Conservation (phyloP, 148 eudicot genomes). For the Vaccinium myrtillus region DNA sequence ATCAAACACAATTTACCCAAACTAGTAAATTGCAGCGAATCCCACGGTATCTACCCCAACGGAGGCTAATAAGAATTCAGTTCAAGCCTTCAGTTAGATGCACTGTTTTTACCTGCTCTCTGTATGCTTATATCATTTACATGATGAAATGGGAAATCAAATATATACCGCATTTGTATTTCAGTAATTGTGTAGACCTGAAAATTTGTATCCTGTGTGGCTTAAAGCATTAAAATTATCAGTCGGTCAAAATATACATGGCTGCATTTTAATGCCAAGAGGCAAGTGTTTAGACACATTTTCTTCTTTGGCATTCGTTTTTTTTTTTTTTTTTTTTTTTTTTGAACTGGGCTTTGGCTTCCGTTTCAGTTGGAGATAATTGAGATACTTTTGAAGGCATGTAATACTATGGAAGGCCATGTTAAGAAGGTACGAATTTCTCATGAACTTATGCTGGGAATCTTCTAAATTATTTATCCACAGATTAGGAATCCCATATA, state of each 20-base stretch:
- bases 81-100: not conserved
- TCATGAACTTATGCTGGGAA: not conserved
- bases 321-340: no score
- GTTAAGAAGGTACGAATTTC: constrained; percentile 43
- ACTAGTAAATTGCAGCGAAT: not conserved
- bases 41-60: not conserved
- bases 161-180: not conserved
- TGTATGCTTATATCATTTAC: not conserved
- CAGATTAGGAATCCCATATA: not conserved
- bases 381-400: constrained; percentile 63
- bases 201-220: not conserved
- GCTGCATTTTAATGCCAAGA: not conserved
- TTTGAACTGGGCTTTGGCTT: not conserved
- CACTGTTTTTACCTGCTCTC: not conserved
- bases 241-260: not conserved
- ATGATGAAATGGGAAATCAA: not conserved
- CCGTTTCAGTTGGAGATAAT: constrained; percentile 60
- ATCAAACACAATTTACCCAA: not conserved
- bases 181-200: not conserved
- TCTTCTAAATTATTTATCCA: not conserved
- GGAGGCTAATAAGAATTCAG: not conserved
- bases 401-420: constrained; percentile 44
- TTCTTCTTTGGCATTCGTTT: constrained; percentile 17
- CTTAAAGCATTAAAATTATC: not conserved
- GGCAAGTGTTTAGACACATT: not conserved